These are phyloP conservation scores for Schizosaccharomyces octosporus DNA, from an alignment of 805 yeast genomes.

Conservation along the genomic window DNA sequence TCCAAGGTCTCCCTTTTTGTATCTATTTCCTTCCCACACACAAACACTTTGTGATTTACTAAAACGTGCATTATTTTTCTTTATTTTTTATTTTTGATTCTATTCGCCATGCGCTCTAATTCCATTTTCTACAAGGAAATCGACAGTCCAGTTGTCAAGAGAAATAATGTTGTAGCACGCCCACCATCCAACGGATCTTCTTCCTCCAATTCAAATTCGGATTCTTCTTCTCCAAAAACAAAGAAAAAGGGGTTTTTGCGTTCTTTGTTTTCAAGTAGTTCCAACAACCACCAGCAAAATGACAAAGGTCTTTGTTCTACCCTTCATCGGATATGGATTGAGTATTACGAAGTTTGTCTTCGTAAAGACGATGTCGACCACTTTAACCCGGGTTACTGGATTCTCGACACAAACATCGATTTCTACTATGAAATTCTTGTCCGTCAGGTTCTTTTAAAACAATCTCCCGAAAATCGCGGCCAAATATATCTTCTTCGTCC, in stretches of 20 bases:
- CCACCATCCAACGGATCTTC: not conserved
- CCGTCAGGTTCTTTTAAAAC: not conserved
- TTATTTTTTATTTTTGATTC: not conserved
- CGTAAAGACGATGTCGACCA: slow-evolving; percentile 1
- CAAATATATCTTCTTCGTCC: slow-evolving; percentile 23
- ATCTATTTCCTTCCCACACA: not conserved
- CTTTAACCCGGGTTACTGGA: not conserved
- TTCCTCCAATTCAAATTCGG: not conserved
- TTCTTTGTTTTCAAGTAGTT: not conserved
- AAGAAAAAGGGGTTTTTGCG: not conserved
- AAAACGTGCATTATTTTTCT: not conserved
- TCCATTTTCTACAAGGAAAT: not conserved
- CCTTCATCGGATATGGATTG: not conserved
- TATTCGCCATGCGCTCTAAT: not conserved
- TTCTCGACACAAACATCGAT: not conserved
- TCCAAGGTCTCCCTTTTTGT: too few relatives aligned
- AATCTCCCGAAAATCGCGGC: not conserved
- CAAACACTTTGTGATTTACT: not conserved
- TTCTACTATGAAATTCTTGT: not conserved
- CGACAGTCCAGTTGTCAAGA: not conserved
- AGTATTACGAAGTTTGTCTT: slow-evolving; percentile 2
- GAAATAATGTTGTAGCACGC: not conserved
- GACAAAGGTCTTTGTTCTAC: not conserved
- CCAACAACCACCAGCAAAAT: not conserved
- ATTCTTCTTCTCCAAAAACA: not conserved